Evolutionary conservation across 2,329 filamentous ascomycete species (phyloP).

Genomic region (Rutstroemia sp.): DNA sequence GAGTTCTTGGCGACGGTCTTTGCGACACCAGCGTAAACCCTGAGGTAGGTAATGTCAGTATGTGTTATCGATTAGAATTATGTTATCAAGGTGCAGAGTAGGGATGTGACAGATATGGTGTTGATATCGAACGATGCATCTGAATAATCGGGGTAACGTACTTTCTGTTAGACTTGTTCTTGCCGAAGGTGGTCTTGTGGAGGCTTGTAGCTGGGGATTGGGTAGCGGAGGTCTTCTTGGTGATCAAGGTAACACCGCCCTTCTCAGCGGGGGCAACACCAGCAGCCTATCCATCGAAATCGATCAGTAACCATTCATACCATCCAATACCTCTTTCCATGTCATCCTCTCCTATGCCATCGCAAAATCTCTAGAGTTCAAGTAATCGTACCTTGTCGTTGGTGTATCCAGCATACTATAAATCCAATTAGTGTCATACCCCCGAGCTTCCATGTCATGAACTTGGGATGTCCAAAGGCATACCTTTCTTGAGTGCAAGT

Average conservation of each 20-base stretch:
- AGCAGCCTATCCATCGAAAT: conserved; percentile 50
- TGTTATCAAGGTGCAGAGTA: no score
- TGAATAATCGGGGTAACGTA: conserved; percentile 39
- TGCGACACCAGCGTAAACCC: conserved; percentile 86
- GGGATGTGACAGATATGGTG: not conserved
- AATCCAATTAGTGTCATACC: conserved; percentile 9
- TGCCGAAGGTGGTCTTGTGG: conserved; percentile 61
- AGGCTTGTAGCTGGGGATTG: conserved; percentile 66
- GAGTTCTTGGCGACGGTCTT: conserved; percentile 72
- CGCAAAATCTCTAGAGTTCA: not conserved
- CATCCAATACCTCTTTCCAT: not conserved
- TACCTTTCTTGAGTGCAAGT: conserved; percentile 90
- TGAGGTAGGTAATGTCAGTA: conserved; percentile 30
- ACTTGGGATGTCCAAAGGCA: conserved; percentile 15
- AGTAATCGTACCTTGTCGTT: conserved; percentile 71
- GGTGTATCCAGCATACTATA: conserved; percentile 81
- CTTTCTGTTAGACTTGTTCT: conserved; percentile 73
- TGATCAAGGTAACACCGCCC: conserved; percentile 71
- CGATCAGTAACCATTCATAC: conserved; percentile 14
- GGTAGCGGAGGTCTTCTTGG: conserved; percentile 70
- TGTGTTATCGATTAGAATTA: not conserved
- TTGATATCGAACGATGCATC: not conserved
- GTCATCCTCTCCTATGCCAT: not conserved
- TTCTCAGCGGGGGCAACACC: conserved; percentile 70
- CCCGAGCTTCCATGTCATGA: not conserved